These are phyloP conservation scores for Penicillium pancosmium DNA, from an alignment of 495 filamentous ascomycete species.

Conservation along the genomic window DNA sequence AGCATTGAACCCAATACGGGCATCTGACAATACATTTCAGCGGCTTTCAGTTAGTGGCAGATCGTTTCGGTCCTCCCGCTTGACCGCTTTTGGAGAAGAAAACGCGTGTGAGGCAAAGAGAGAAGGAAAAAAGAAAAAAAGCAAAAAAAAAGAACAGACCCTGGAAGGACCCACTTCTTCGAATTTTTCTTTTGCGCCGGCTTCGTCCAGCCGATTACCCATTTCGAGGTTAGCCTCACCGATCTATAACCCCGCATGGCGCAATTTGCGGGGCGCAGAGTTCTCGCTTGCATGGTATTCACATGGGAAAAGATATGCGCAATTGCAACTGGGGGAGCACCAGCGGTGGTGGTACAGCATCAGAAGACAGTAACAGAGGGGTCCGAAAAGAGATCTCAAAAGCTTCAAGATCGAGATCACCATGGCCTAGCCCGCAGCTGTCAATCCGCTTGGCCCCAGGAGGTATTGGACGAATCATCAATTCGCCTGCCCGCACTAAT, in stretches of 20 bases:
- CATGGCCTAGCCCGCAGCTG: constrained; percentile 24
- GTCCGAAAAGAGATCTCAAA: background rate
- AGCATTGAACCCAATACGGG: background rate
- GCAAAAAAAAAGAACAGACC: constrained; percentile 22
- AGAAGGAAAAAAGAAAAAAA: constrained; percentile 6
- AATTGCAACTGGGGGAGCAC: background rate
- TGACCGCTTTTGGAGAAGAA: constrained; percentile 29
- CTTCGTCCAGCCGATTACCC: constrained; percentile 17
- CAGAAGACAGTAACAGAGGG: background rate
- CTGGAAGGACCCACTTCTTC: constrained; percentile 18
- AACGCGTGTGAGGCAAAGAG: constrained; percentile 18
- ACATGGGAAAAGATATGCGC: constrained; percentile 4
- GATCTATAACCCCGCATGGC: constrained; percentile 23
- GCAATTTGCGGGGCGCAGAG: constrained; percentile 27
- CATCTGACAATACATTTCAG: constrained; percentile 27
- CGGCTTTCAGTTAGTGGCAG: constrained; percentile 30
- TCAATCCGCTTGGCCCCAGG: constrained; percentile 27
- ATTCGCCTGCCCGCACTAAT: constrained; percentile 29
- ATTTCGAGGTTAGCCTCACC: constrained; percentile 9
- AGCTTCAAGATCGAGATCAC: constrained; percentile 14
- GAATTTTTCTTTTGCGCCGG: constrained; percentile 22
- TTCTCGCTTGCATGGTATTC: constrained; percentile 6
- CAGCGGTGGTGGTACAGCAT: background rate
- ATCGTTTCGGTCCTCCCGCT: constrained; percentile 35
- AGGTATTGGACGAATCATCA: constrained; percentile 32